Evolutionary conservation across 2,329 filamentous ascomycete genomes (phyloP).

Genomic region (Raffaelea albimanens): DNA sequence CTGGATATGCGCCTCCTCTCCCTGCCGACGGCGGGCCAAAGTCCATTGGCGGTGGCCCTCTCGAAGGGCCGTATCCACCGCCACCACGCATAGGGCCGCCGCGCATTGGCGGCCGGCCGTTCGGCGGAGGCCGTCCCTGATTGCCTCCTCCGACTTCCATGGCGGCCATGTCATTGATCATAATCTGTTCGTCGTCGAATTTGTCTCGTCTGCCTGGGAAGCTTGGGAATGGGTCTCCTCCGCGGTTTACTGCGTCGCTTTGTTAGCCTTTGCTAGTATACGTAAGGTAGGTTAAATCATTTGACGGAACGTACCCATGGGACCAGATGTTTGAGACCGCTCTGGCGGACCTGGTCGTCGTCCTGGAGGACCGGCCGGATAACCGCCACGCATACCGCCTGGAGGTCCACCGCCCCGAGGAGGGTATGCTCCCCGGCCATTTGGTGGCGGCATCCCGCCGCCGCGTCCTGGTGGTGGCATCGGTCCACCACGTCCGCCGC

Average conservation of each 20-base stretch:
- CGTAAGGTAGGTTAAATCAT: not conserved
- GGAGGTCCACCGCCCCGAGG: conserved; percentile 22
- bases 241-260: not conserved
- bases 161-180: conserved; percentile 30
- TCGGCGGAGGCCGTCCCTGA: conserved; percentile 13
- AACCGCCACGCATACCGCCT: conserved; percentile 24
- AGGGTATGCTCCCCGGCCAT: conserved; percentile 27
- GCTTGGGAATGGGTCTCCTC: conserved; percentile 28
- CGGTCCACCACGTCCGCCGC: conserved; percentile 14
- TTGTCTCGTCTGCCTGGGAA: conserved; percentile 27
- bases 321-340: conserved; percentile 29
- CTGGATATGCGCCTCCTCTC: conserved; percentile 2
- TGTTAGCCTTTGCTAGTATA: too few species aligned
- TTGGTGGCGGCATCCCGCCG: conserved; percentile 31
- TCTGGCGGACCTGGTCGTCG: conserved; percentile 26
- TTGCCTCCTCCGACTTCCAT: conserved; percentile 25
- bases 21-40: conserved; percentile 2
- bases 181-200: conserved; percentile 29
- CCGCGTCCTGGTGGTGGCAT: conserved; percentile 34
- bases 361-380: conserved; percentile 22
- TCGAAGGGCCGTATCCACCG: conserved; percentile 14
- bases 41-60: conserved; percentile 18
- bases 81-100: conserved; percentile 3
- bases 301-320: conserved; percentile 25
- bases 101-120: conserved; percentile 15